Conservation (phyloP, 1,284 basidiomycete genomes). For the Athelia sp. region DNA sequence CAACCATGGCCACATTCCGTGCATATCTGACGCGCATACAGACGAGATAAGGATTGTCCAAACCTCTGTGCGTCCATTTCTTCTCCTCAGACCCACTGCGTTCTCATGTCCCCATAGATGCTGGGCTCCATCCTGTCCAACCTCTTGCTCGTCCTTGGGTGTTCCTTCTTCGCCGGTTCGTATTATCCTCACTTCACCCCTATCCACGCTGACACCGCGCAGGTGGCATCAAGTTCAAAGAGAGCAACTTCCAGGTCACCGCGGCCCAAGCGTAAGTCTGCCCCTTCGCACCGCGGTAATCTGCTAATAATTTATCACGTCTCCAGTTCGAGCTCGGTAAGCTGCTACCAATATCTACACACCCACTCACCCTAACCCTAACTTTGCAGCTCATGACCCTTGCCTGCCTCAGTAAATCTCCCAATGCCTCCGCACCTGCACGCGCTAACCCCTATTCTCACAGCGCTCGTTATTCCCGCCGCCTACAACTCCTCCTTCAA, state of each 20-base stretch:
- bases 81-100: neutral
- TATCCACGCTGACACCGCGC: conserved; percentile 1
- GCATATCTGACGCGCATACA: conserved; percentile 18
- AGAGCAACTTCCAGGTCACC: conserved; percentile 76
- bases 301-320: conserved; percentile 6
- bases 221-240: conserved; percentile 65
- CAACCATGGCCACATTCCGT: neutral
- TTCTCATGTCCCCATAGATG: conserved; percentile 39
- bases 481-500: conserved; percentile 59
- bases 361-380: conserved; percentile 8
- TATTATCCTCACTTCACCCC: neutral
- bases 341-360: conserved; percentile 13
- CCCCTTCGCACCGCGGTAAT: conserved; percentile 58
- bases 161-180: conserved; percentile 77
- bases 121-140: conserved; percentile 87
- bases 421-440: conserved; percentile 2
- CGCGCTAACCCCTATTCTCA: conserved; percentile 2
- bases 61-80: conserved; percentile 58
- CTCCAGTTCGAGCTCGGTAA: conserved; percentile 56
- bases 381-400: conserved; percentile 72
- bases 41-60: conserved; percentile 84
- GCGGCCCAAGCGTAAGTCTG: conserved; percentile 78
- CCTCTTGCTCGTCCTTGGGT: conserved; percentile 82
- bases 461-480: conserved; percentile 87
- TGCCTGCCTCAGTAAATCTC: conserved; percentile 73